Percentiles rank a stretch among this genome's conserved stretches.
phyloP scores from a whole-genome alignment of 495 filamentous ascomycete genomes.

The Penicillium fimorum region DNA sequence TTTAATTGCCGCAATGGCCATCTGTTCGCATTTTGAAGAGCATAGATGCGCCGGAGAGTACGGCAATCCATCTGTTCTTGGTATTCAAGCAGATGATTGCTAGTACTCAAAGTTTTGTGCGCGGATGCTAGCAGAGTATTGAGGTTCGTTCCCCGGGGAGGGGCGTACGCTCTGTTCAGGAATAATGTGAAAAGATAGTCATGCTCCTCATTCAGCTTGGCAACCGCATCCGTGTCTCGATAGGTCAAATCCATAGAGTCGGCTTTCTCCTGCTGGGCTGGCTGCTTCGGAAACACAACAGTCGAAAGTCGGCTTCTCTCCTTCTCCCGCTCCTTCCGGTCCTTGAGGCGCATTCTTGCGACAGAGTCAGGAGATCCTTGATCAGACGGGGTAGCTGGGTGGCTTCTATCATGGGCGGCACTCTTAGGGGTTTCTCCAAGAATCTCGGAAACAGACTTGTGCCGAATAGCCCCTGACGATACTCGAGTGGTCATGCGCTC shows the following conservation, averaged over 20 bases:
- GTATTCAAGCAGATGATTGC: constrained; percentile 71
- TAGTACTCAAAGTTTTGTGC: constrained; percentile 77
- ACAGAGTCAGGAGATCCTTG: constrained; percentile 45
- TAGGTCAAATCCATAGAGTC: constrained; percentile 37
- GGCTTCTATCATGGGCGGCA: constrained; percentile 34
- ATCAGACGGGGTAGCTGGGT: constrained; percentile 24
- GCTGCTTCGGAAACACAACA: constrained; percentile 73
- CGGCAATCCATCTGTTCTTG: constrained; percentile 81
- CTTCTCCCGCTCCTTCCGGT: constrained; percentile 57
- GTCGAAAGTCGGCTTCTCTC: constrained; percentile 68
- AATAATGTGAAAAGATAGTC: constrained; percentile 87
- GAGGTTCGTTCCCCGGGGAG: constrained; percentile 57
- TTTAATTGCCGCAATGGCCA: constrained; percentile 90
- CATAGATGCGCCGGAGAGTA: constrained; percentile 79
- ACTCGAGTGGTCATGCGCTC: constrained; percentile 63
- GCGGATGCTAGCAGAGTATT: constrained; percentile 69
- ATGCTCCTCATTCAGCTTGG: constrained; percentile 51
- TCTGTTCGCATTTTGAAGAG: constrained; percentile 80
- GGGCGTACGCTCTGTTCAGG: constrained; percentile 62
- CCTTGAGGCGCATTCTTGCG: constrained; percentile 52
- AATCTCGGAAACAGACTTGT: constrained; percentile 74
- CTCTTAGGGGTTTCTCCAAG: constrained; percentile 60
- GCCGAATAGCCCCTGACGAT: constrained; percentile 64
- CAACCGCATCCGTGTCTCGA: constrained; percentile 48
- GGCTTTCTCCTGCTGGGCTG: constrained; percentile 39